Evolutionary conservation across 768 basidiomycete genomes (phyloP).

Genomic region (Kwoniella shandongensis): DNA sequence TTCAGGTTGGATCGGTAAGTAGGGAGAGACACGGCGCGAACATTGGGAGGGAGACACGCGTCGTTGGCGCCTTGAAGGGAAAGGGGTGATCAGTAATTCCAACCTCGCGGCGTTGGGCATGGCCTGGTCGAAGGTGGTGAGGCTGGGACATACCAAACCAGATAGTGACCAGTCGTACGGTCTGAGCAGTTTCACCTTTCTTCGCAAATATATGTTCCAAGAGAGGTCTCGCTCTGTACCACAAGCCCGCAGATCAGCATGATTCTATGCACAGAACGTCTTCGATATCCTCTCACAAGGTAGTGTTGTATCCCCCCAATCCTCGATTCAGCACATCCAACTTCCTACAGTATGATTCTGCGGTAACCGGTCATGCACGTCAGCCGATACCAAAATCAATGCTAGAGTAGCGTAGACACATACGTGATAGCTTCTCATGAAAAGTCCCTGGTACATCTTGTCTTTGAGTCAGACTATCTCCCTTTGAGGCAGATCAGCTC

Average conservation of each 20-base stretch:
- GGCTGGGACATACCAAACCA: conserved; percentile 33
- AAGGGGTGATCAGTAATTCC: too few relatives aligned
- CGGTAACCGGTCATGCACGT: background rate
- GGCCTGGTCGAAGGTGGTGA: too few relatives aligned
- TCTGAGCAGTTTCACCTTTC: conserved; percentile 6
- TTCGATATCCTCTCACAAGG: too few relatives aligned
- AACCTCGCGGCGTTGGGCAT: too few relatives aligned
- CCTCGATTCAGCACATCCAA: conserved; percentile 27
- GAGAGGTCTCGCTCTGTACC: conserved; percentile 10
- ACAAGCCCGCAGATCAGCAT: too few relatives aligned
- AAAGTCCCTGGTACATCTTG: conserved; percentile 25
- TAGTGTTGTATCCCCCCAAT: conserved; percentile 37
- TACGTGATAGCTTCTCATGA: conserved; percentile 19
- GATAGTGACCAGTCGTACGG: conserved; percentile 32
- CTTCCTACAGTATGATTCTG: conserved; percentile 15
- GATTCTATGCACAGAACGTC: too few relatives aligned
- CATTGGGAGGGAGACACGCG: background rate
- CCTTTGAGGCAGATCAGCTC: conserved; percentile 7
- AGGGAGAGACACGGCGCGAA: background rate
- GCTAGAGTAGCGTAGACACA: background rate
- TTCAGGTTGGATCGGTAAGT: conserved; percentile 26
- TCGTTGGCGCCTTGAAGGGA: background rate
- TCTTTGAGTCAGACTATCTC: conserved; percentile 27
- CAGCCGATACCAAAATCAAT: background rate
- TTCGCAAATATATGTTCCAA: conserved; percentile 36